phyloP scores from a whole-genome alignment of 495 filamentous ascomycete genomes.

The Annulohypoxylon stygium region DNA sequence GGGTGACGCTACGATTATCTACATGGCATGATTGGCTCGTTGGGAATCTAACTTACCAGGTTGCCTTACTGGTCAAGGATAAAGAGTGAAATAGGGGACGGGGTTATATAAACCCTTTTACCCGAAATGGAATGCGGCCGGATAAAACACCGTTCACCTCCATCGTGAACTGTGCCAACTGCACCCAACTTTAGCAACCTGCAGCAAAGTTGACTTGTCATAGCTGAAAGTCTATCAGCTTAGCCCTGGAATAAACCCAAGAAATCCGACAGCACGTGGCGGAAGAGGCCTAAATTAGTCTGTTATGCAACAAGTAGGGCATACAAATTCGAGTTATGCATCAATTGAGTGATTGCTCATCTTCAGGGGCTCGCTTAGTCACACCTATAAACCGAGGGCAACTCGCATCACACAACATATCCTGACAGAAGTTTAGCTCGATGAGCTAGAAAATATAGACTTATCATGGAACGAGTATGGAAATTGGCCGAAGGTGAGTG shows the following conservation, averaged over 20 bases:
- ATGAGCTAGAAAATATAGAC: not conserved
- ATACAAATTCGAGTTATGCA: conserved; percentile 11
- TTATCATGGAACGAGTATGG: conserved; percentile 24
- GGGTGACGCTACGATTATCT: conserved; percentile 27
- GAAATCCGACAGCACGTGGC: not conserved
- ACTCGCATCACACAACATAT: not conserved
- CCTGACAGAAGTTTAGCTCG: not conserved
- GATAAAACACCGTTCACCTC: conserved; percentile 13
- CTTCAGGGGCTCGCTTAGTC: not conserved
- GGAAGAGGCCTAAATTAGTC: not conserved
- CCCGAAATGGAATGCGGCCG: conserved; percentile 25
- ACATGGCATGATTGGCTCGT: conserved; percentile 19
- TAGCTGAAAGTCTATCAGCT: conserved; percentile 4
- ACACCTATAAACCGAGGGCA: not conserved
- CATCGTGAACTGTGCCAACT: conserved; percentile 5
- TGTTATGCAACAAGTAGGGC: not conserved
- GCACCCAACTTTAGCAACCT: not conserved
- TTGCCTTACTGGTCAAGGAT: not conserved
- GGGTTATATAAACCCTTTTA: conserved; percentile 35
- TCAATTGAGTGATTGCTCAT: conserved; percentile 11
- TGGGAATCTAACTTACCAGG: conserved; percentile 28
- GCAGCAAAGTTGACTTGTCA: conserved; percentile 1
- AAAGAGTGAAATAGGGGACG: conserved; percentile 11
- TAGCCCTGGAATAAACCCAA: not conserved
- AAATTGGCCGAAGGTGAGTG: conserved; percentile 34